Conservation (phyloP, 2,329 filamentous ascomycete genomes). For the Neonectria neomacrospora region DNA sequence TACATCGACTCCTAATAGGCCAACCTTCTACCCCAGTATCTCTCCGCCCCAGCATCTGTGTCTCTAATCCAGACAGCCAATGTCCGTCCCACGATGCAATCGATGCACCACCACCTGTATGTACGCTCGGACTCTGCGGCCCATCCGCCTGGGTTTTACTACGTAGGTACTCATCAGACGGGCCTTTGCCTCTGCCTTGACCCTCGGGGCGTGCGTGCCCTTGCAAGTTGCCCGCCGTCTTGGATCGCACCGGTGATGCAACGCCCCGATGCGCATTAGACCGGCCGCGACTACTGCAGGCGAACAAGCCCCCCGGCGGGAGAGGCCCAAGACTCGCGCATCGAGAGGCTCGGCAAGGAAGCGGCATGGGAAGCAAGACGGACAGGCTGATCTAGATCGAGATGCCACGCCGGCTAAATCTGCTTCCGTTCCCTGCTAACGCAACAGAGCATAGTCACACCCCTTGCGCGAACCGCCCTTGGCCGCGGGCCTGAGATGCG, state of each 20-base stretch:
- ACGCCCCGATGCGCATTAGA: constrained; percentile 18
- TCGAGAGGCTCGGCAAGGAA: constrained; percentile 1
- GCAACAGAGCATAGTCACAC: neutral
- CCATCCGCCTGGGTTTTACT: constrained; percentile 27
- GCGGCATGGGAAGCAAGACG: neutral
- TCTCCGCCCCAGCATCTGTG: neutral
- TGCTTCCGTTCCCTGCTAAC: neutral
- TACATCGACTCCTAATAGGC: no score
- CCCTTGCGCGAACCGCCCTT: constrained; percentile 8
- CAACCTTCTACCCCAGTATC: neutral
- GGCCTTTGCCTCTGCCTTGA: constrained; percentile 18
- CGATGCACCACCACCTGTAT: constrained; percentile 7
- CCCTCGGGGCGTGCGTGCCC: neutral
- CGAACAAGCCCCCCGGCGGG: neutral
- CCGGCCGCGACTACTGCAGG: constrained; percentile 17
- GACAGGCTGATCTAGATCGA: neutral
- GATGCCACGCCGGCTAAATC: neutral
- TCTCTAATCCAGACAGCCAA: constrained; percentile 12
- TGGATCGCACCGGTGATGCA: constrained; percentile 10
- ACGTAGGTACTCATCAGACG: neutral
- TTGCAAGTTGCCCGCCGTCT: constrained; percentile 1
- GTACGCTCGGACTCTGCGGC: constrained; percentile 38
- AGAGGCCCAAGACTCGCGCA: neutral
- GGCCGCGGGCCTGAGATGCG: neutral
- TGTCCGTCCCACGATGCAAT: constrained; percentile 14